Conservation (phyloP, 768 basidiomycete species). For the Suillus subluteus region DNA sequence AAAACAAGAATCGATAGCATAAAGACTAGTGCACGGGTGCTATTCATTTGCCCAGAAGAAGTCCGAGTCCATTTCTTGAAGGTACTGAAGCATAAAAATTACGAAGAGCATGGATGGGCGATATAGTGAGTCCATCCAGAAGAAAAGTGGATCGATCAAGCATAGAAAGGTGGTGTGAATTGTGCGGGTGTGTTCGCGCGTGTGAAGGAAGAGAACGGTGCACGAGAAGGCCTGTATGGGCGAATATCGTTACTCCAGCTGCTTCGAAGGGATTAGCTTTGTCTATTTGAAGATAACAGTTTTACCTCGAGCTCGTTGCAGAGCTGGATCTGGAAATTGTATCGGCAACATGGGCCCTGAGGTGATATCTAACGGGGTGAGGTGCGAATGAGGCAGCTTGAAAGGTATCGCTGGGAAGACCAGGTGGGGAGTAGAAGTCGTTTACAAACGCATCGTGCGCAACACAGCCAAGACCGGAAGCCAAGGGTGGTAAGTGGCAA, state of each 20-base stretch:
- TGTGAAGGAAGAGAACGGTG: constrained; percentile 19
- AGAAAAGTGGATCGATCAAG: constrained; percentile 16
- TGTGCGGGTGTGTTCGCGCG: constrained; percentile 18
- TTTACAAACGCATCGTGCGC: constrained; percentile 11
- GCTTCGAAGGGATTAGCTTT: constrained; percentile 10
- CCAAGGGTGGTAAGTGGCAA: constrained; percentile 10
- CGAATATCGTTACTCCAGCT: constrained; percentile 36
- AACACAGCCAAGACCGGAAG: constrained; percentile 10
- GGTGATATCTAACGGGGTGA: constrained; percentile 23
- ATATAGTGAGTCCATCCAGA: constrained; percentile 5
- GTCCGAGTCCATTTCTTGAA: neutral
- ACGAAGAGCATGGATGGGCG: constrained; percentile 11
- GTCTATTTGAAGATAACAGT: constrained; percentile 7
- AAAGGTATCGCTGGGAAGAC: constrained; percentile 27
- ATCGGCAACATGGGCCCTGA: constrained; percentile 22
- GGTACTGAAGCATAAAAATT: constrained; percentile 1
- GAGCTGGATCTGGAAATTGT: constrained; percentile 37
- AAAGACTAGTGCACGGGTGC: neutral
- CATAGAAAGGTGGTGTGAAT: constrained; percentile 22
- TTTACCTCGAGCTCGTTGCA: constrained; percentile 37
- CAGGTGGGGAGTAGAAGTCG: constrained; percentile 12
- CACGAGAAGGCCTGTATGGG: constrained; percentile 20
- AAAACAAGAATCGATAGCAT: constrained; percentile 10
- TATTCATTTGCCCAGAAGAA: neutral
- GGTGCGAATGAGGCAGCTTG: constrained; percentile 22